Evolutionary conservation across 164 flowering plant species (phyloP), one percentile per base, ranked within the genome.

Genomic region (Kingdonia uniflora): DNA sequence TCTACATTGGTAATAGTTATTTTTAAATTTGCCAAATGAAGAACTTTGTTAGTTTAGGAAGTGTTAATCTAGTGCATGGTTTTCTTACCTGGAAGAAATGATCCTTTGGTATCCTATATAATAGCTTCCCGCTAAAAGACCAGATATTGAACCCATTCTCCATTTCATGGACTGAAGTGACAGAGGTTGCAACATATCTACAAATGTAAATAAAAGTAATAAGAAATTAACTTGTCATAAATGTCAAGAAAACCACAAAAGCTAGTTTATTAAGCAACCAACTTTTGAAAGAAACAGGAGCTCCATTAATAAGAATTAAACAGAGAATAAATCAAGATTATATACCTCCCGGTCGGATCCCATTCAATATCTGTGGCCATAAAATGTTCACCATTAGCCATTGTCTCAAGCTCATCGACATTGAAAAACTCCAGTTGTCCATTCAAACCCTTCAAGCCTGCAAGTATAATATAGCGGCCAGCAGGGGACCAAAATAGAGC

Each of bases 261-360:
- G n/a, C n/a, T n/a, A n/a, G n/a, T 37, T 37, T 37, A 13, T 37
- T 7, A 37, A 37, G 40, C 0, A 0, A 37, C 40, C 40, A 37
- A 37, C 40, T 37, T 37, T 13, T 37, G 40, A 37, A 37, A 7
- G 13, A 13, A 7, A 37, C 0, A 37, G 13, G 6, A 41, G 20
- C 33, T 13, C n/a, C 1, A 26, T 8, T 6, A 15, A 21, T 50
- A 35, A 29, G 14, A 6, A 29, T 10, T 15, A 17, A 29, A n/a
- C 14, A 14, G 19, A 50, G 23, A 20, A 45, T 19, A 37, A 12
- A 43, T 14, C 35, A 3, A 29, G 35, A 29, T 3, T 29, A 47
- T 49, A 24, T 69, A 86, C 98, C 98, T 88, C 64, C 99, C 99
- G 41, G 99, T 86, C 14, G 99, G 96, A 69, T 94, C 97, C 96